Conservation (phyloP, 352 stramenopile species). For the Phytopythium litorale region DNA sequence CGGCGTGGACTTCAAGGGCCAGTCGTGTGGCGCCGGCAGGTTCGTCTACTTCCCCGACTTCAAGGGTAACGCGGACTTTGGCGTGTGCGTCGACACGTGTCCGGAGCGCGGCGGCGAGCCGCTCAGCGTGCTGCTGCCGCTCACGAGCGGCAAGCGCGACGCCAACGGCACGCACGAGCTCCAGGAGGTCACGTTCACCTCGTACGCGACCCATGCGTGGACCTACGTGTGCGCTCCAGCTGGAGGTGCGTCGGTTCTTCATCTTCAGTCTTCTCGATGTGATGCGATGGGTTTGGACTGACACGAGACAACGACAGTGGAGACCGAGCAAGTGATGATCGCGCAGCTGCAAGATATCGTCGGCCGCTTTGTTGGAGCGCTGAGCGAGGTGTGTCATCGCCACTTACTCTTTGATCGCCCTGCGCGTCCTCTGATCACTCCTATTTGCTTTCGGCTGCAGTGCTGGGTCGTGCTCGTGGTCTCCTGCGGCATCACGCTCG, state of each 20-base stretch:
- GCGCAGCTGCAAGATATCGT: constrained; percentile 67
- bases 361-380: constrained; percentile 72
- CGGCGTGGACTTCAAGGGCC: constrained; percentile 71
- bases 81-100: constrained; percentile 65
- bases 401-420: not conserved
- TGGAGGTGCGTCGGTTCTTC: constrained; percentile 26
- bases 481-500: constrained; percentile 54
- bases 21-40: constrained; percentile 34
- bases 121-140: constrained; percentile 47
- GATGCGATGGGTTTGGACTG: not conserved
- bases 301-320: constrained; percentile 21
- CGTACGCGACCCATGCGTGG: constrained; percentile 63
- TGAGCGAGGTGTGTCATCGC: constrained; percentile 46
- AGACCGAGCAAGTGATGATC: constrained; percentile 52
- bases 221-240: constrained; percentile 64
- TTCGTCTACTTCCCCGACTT: constrained; percentile 82
- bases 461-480: constrained; percentile 68
- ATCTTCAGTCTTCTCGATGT: not conserved
- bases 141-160: constrained; percentile 23
- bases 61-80: constrained; percentile 68
- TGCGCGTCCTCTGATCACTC: not conserved
- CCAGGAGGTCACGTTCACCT: constrained; percentile 48
- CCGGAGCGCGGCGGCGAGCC: constrained; percentile 31
- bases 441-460: constrained; percentile 18
- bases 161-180: constrained; percentile 30